Evolutionary conservation across 208 protist species (phyloP), one percentile per base, ranked within the genome.

Genomic region (Zelonia costaricensis): DNA sequence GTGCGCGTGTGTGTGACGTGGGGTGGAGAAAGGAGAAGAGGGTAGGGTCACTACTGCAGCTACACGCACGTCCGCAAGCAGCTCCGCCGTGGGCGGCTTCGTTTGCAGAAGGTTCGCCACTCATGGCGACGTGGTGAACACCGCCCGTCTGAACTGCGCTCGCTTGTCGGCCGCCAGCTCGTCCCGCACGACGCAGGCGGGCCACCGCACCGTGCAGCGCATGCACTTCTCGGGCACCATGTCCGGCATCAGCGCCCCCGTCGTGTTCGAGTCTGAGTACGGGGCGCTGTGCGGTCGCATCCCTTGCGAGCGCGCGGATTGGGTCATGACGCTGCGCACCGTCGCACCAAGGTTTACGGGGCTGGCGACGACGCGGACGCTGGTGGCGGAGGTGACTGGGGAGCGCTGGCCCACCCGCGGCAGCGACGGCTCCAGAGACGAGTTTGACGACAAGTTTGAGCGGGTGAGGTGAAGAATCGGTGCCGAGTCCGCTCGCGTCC

Each of bases 121-220:
- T 36, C 7, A 40, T 55, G 1, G 18, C 5, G 9, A 8, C 6
- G 8, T 20, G 0, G 55, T 40, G 20, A 18, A 49, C 4, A 51
- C 16, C 2, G n/a, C 33, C 25, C 55, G 42, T 2, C 6, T 4
- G 12, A 49, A 16, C 38, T 39, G 28, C 4, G 12, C n/a, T 27
- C 33, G 27, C 4, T 16, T 47, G 42, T 61, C 55, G 6, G 42
- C 40, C 12, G 42, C 55, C n/a, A 61, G 31, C 4, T 33, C 55
- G 12, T 61, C 55, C 20, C 27, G 40, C 30, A 61, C 30, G 28
- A 61, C 30, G 18, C 40, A 61, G 20, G 9, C 27, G 15, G 13
- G 22, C 55, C 16, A 40, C 35, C 42, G 38, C 40, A 61, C 55
- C 3, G 20, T 39, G 42, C 15, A 38, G 4, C 42, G 55, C 40